phyloP scores from a whole-genome alignment of 1,139 yeast genomes.

The Tardiomyces depauwii region DNA sequence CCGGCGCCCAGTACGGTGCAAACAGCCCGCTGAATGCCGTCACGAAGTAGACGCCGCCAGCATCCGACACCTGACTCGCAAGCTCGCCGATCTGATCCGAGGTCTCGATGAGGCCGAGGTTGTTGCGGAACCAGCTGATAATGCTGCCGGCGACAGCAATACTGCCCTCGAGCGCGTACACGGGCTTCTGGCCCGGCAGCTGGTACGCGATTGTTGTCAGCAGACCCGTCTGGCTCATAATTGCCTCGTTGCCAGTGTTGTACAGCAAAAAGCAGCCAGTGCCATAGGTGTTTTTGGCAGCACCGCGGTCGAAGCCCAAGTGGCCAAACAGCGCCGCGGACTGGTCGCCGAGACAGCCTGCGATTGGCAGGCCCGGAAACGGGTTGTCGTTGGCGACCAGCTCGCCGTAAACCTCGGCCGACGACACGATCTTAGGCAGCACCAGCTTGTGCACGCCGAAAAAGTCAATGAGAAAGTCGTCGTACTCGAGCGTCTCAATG shows the following conservation, averaged over 20 bases:
- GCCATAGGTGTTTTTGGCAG: constrained; percentile 95
- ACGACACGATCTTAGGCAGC: constrained; percentile 72
- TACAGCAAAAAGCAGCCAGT: constrained; percentile 89
- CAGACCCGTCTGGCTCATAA: constrained; percentile 64
- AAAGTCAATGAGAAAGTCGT: constrained; percentile 60
- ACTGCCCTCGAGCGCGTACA: constrained; percentile 88
- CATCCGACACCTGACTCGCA: constrained; percentile 68
- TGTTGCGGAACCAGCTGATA: constrained; percentile 91
- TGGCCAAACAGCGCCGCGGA: constrained; percentile 92
- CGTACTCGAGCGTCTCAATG: constrained; percentile 65
- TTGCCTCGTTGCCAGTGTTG: constrained; percentile 59
- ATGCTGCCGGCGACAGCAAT: constrained; percentile 95
- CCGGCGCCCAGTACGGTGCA: constrained; percentile 95
- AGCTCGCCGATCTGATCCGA: constrained; percentile 87
- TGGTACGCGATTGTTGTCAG: constrained; percentile 85
- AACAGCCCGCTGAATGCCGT: constrained; percentile 92
- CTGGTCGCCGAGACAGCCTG: constrained; percentile 93
- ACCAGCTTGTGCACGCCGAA: constrained; percentile 62
- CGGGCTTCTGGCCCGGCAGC: constrained; percentile 69
- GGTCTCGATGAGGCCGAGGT: constrained; percentile 66
- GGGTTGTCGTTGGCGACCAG: constrained; percentile 18
- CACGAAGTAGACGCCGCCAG: constrained; percentile 90
- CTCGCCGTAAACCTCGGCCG: constrained; percentile 70
- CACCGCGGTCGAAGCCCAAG: constrained; percentile 70
- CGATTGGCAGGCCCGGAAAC: constrained; percentile 54